A percentile compares a stretch with the other conserved stretches of the same genome.
phyloP scores from a whole-genome alignment of 2,329 filamentous ascomycete species.

The Aspergillus puulaauensis region DNA sequence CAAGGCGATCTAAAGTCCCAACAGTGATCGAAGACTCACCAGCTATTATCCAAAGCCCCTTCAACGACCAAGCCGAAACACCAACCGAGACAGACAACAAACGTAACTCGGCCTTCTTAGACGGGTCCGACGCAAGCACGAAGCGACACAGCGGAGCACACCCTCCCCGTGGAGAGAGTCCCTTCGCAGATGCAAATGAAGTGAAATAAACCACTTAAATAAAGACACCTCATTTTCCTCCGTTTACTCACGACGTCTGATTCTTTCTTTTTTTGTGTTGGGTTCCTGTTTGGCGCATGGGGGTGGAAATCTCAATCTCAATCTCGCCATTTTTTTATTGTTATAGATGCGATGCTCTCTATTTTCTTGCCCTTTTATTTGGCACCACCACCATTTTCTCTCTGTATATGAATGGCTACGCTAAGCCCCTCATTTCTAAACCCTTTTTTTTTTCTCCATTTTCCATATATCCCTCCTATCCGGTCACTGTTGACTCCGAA shows the following conservation, averaged over 20 bases:
- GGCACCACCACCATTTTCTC: conserved; percentile 15
- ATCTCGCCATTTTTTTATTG: not conserved
- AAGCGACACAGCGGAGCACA: conserved; percentile 31
- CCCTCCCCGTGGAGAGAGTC: conserved; percentile 36
- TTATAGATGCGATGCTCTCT: conserved; percentile 5
- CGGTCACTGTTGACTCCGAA: not conserved
- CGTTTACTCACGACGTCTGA: conserved; percentile 9
- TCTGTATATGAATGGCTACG: conserved; percentile 25
- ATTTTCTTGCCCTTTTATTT: not conserved
- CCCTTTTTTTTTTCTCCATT: not conserved
- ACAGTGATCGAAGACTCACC: conserved; percentile 32
- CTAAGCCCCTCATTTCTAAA: not conserved
- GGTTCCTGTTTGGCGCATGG: conserved; percentile 10
- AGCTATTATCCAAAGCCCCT: conserved; percentile 26
- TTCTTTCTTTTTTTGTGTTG: not conserved
- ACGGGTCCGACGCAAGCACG: conserved; percentile 30
- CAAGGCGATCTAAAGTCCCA: conserved; percentile 22
- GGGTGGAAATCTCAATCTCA: not conserved
- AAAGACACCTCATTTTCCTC: not conserved
- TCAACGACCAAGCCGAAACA: conserved; percentile 28
- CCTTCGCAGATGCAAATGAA: conserved; percentile 47
- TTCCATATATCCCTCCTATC: not conserved
- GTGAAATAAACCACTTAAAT: conserved; percentile 29
- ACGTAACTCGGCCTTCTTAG: conserved; percentile 20
- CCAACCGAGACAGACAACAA: conserved; percentile 20